A percentile compares a stretch with the other conserved stretches of the same genome.
Evolutionary conservation across 2,329 filamentous ascomycete species (phyloP).

Genomic region (Colletotrichum theobromicola): DNA sequence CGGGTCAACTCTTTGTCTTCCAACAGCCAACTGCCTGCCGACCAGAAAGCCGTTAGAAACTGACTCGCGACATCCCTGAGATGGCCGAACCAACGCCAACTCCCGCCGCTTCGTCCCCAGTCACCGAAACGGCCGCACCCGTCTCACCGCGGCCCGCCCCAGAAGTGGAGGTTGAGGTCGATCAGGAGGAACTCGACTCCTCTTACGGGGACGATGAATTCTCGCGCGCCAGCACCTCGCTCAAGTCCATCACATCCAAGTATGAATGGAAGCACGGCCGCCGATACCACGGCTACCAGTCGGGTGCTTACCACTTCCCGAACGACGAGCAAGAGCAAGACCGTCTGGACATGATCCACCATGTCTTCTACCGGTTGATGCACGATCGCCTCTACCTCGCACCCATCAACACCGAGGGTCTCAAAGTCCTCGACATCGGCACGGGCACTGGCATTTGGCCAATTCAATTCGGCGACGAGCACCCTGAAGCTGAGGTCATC

Average conservation of each 20-base stretch:
- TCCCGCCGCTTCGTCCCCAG: not conserved
- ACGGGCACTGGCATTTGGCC: conserved; percentile 33
- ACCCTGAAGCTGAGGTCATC: conserved; percentile 26
- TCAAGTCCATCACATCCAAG: not conserved
- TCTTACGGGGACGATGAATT: not conserved
- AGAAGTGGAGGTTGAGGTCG: conserved; percentile 7
- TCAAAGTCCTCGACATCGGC: conserved; percentile 26
- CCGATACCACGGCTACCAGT: conserved; percentile 14
- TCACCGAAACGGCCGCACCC: not conserved
- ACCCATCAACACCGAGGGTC: not conserved
- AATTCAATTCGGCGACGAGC: conserved; percentile 44
- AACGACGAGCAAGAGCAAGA: conserved; percentile 44
- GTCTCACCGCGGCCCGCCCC: not conserved
- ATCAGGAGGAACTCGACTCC: not conserved
- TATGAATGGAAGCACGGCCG: conserved; percentile 16
- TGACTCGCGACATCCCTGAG: not conserved
- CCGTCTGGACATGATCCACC: conserved; percentile 43
- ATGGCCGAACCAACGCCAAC: conserved; percentile 2
- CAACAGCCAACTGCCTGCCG: not conserved
- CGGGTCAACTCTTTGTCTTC: not conserved
- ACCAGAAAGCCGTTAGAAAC: not conserved
- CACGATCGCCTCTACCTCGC: conserved; percentile 26
- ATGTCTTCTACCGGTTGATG: conserved; percentile 33
- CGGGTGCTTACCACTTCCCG: conserved; percentile 32
- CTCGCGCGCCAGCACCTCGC: conserved; percentile 3